These are phyloP conservation scores for Saussurea involucrata DNA, from an alignment of 129 eudicot genomes.

Conservation along the genomic window DNA sequence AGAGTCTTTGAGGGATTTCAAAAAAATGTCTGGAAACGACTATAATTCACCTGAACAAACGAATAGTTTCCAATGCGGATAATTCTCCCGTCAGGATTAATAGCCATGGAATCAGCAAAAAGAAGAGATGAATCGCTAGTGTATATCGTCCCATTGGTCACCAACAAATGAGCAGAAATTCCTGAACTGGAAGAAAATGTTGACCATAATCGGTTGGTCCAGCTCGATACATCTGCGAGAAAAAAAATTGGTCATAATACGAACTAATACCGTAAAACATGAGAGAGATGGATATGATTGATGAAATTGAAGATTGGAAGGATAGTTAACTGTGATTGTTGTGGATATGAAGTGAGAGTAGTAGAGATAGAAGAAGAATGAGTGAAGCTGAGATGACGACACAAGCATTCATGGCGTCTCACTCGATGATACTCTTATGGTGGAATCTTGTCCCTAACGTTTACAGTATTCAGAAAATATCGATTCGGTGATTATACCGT, in stretches of 20 bases:
- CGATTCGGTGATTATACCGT: neutral
- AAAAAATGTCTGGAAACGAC: neutral
- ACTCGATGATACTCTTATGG: neutral
- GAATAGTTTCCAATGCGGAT: conserved; percentile 64
- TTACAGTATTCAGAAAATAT: neutral
- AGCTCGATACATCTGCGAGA: conserved; percentile 22
- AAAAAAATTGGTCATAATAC: neutral
- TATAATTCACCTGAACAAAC: conserved; percentile 44
- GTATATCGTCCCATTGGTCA: conserved; percentile 68
- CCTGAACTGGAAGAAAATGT: neutral
- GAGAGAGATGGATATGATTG: neutral
- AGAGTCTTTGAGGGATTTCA: too few relatives aligned
- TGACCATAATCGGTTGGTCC: conserved; percentile 12
- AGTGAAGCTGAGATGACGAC: conserved; percentile 32
- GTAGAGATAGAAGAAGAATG: conserved; percentile 34
- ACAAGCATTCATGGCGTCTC: conserved; percentile 13
- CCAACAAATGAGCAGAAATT: conserved; percentile 55
- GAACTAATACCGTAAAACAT: neutral
- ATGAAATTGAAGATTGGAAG: neutral
- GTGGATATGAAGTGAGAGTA: conserved; percentile 32
- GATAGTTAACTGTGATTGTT: conserved; percentile 19
- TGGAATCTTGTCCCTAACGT: conserved; percentile 6
- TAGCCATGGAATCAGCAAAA: conserved; percentile 81
- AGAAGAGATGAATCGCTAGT: conserved; percentile 64
- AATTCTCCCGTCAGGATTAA: conserved; percentile 55